Percentiles rank a stretch among this genome's conserved stretches.
Conservation (phyloP, 1,284 basidiomycete species). For the Rhodotorula glutinis region DNA sequence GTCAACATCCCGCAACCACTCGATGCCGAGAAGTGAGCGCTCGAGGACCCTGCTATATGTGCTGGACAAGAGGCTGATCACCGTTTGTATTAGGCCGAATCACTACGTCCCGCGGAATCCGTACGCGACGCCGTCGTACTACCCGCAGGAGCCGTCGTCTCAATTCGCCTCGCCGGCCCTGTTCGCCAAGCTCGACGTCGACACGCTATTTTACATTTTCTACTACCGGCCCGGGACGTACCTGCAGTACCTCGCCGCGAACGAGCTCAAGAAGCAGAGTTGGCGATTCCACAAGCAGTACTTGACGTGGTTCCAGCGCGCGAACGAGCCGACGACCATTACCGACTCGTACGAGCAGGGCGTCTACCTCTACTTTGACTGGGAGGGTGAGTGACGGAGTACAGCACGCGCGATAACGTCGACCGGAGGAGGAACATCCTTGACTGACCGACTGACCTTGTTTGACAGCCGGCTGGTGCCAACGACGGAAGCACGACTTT, state of each 20-base stretch:
- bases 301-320: constrained; percentile 98
- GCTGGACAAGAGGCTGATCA: no score
- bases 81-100: constrained; percentile 63
- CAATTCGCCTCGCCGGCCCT: constrained; percentile 79
- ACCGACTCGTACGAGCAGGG: constrained; percentile 99
- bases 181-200: constrained; percentile 90
- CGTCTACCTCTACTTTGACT: constrained; percentile 54
- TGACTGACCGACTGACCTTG: not conserved
- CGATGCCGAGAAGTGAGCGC: constrained; percentile 89
- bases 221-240: constrained; percentile 68
- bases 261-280: constrained; percentile 93
- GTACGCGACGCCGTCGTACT: constrained; percentile 86
- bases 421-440: no score
- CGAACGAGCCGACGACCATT: constrained; percentile 97
- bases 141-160: constrained; percentile 82
- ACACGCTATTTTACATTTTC: constrained; percentile 98
- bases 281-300: constrained; percentile 99
- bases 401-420: not conserved
- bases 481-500: constrained; percentile 97
- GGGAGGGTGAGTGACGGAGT: constrained; percentile 5
- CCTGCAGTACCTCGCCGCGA: constrained; percentile 76
- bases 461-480: constrained; percentile 68
- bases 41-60: not conserved
- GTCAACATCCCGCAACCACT: constrained; percentile 83
- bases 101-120: constrained; percentile 96